Base-by-base conservation (phyloP, 768 basidiomycete genomes). In the Naganishia friedmannii region DNA sequence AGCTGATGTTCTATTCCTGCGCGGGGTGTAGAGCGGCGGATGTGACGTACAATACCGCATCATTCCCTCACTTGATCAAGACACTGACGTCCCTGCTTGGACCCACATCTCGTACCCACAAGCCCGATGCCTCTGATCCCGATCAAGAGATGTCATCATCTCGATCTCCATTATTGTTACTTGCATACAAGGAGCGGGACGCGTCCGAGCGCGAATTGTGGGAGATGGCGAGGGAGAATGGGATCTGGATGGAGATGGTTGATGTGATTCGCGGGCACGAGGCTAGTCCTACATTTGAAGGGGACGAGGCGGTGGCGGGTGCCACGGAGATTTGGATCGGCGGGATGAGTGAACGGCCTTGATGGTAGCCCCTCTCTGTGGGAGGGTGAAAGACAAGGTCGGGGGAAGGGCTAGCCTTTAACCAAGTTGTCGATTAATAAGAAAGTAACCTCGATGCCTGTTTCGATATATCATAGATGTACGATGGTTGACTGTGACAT, bases 111-210 rank as follows among this genome's bases (percentile, higher is more conserved):
- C 51, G 29, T 12, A 77, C 67, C 39, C 65, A 53, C 42, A 10
- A 8, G 15, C 15, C 42, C 42, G 15, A 42, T 2, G 12, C 34
- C 15, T 42, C 42, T 8, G 15, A 17, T 42, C 34, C 34, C 42
- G 42, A 10, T 2, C 42, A 8, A 42, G 15, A 42, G 42, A 15
- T 12, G n/a, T n/a, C n/a, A 37, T 37, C 34, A 12, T 37, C 34
- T 4, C 34, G 13, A 3, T 82, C 83, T 0, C 85, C 86, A 0
- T 73, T 84, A 0, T 82, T 94, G 2, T 71, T 94, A 9, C 77
- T 95, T 58, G 91, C 91, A 4, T 94, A 93, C 83, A 93, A 95
- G 77, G 88, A 94, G 77, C 87, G 93, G 51, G 90, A 95, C 78
- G 74, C 83, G 0, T 86, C 85, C 0, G 93, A 96, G 81, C 82